Conservation (phyloP, 495 filamentous ascomycete genomes). For the Podospora tetraspora region DNA sequence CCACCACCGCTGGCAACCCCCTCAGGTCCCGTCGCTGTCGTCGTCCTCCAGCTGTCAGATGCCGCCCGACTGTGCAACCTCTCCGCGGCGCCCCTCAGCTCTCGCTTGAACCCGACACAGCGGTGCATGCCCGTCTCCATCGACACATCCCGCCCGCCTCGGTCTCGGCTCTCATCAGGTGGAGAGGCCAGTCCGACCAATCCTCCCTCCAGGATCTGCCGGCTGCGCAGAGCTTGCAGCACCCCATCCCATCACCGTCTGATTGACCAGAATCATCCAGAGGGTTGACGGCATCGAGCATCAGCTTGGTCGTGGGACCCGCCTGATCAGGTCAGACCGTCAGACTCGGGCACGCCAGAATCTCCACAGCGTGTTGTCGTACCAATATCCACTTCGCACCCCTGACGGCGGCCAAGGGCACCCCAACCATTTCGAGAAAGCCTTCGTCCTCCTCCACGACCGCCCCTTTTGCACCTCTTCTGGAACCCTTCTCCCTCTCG, state of each 20-base stretch:
- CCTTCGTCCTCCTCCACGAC: background rate
- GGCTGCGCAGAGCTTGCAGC: background rate
- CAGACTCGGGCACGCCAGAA: background rate
- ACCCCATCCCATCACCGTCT: background rate
- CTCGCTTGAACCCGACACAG: background rate
- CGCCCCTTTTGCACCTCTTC: background rate
- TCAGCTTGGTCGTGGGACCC: background rate
- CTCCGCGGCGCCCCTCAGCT: background rate
- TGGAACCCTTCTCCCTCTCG: conserved; percentile 2
- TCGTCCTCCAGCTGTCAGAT: background rate
- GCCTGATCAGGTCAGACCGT: background rate
- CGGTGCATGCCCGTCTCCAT: background rate
- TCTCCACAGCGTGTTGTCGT: background rate
- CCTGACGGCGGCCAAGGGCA: background rate
- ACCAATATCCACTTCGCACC: background rate
- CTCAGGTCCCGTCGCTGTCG: background rate
- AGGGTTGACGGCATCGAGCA: background rate
- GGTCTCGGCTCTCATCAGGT: background rate
- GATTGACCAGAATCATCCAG: background rate
- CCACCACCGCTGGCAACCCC: background rate
- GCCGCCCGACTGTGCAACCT: background rate
- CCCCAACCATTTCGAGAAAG: background rate
- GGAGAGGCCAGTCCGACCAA: background rate
- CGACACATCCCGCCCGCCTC: background rate
- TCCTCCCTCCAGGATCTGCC: background rate